Base-by-base conservation (phyloP, 2,329 filamentous ascomycete species). In the Incumbomyces delicatus region DNA sequence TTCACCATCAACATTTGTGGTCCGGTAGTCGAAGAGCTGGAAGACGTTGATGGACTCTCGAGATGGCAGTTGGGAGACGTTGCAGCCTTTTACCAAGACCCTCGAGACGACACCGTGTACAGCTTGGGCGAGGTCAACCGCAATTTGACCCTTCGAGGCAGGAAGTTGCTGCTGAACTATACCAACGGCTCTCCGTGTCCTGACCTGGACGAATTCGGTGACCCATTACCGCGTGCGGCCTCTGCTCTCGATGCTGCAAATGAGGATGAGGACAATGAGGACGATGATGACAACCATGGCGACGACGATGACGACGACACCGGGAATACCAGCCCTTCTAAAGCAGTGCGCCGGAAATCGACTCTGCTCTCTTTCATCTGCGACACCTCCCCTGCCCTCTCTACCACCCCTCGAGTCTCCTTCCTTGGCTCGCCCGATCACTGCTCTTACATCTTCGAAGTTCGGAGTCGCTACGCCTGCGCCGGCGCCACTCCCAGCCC, bases 361-460 rank as follows among this genome's bases (percentile, higher is more conserved):
- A 84, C 89, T 11, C 81, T 89, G 49, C 87, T 98, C 65, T 92
- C 88, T 18, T 90, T 96, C 63, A 82, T 92, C 54, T 98, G 92
- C 71, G 89, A 95, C 62, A 71, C 82, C 1, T 75, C 74, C 27
- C 77, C 78, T 3, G 74, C 77, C 34, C 82, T 88, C 3, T 76
- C 77, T 3, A 52, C 41, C 17, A 50, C 50, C 12, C 56, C 56
- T 3, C 51, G 52, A 22, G 73, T 92, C 32, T 87, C 86, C 16
- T 98, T 95, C 63, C 83, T 96, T 49, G 87, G 85, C 49, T 83
- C 89, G 51, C 83, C 86, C 34, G 89, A 96, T 61, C 83, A 94
- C 50, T 98, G 92, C 73, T 80, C 87, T 27, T 98, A 96, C 67
- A 85, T 94, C 66, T 98, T 98, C 69, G 89, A 96, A 64, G 83